Conservation (phyloP, 148 eudicot species). For the Cornus florida region DNA sequence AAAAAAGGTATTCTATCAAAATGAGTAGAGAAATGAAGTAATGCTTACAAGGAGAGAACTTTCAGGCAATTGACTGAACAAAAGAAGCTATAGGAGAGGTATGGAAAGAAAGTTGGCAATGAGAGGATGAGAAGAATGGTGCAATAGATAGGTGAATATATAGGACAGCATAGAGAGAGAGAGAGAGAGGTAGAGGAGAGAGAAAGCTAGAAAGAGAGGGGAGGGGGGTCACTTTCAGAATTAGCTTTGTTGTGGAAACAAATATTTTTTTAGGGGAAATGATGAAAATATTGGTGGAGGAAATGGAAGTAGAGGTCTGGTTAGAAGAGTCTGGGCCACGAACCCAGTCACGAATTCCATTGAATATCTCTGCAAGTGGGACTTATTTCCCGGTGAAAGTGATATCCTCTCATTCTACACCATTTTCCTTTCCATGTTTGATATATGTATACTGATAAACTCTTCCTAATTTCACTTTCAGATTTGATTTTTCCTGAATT, state of each 20-base stretch:
- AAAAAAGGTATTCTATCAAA: not conserved
- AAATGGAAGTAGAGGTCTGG: slow-evolving; percentile 2
- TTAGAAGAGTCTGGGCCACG: not conserved
- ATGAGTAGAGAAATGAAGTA: not conserved
- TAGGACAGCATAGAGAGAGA: not conserved
- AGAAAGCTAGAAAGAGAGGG: too few relatives aligned
- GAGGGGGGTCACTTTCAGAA: slow-evolving; percentile 2
- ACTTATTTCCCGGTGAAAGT: not conserved
- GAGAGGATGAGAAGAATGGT: not conserved
- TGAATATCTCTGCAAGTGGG: slow-evolving; percentile 6
- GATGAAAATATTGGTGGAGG: not conserved
- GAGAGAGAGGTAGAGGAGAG: not conserved
- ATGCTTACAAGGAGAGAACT: slow-evolving; percentile 7
- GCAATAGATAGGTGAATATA: slow-evolving; percentile 8
- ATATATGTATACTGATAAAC: too few relatives aligned
- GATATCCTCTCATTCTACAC: not conserved
- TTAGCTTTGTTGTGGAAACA: not conserved
- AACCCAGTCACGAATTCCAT: not conserved
- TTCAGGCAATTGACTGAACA: not conserved
- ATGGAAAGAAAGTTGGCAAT: slow-evolving; percentile 7
- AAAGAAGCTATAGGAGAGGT: not conserved
- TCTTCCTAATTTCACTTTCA: too few relatives aligned
- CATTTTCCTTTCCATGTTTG: not conserved
- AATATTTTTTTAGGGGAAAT: too few relatives aligned
- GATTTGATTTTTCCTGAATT: slow-evolving; percentile 1